A percentile compares a stretch with the other conserved stretches of the same genome.
Evolutionary conservation across 2,329 filamentous ascomycete genomes (phyloP).

Genomic region (Penicillium freii): DNA sequence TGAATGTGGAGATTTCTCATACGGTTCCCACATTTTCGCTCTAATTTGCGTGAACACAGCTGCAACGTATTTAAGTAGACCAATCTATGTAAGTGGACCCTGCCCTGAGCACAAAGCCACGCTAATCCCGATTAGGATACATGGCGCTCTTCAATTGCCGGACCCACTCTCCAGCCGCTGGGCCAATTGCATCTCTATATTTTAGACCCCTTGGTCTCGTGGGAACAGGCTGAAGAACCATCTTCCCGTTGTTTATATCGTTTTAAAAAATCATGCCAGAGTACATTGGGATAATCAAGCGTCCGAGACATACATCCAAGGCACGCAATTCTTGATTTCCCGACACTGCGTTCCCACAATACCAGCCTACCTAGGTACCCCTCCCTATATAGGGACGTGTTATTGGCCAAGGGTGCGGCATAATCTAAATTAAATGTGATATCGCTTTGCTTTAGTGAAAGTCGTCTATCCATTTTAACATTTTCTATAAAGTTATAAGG

Average conservation of each 20-base stretch:
- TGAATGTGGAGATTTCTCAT: background rate
- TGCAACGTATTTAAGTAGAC: background rate
- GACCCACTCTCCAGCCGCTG: background rate
- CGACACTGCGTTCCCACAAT: background rate
- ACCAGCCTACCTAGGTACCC: background rate
- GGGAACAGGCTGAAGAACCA: background rate
- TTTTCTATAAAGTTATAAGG: background rate
- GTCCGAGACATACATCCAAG: background rate
- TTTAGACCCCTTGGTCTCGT: background rate
- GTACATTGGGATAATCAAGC: background rate
- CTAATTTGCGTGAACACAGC: background rate
- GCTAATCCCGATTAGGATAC: background rate
- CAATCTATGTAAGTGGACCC: background rate
- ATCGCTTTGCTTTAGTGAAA: background rate
- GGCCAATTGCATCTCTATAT: background rate
- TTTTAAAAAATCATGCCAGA: background rate
- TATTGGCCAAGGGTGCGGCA: background rate
- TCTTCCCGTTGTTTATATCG: background rate
- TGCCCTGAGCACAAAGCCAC: background rate
- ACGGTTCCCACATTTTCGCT: background rate
- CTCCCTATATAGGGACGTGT: background rate
- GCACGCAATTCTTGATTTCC: background rate
- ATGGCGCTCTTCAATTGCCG: background rate
- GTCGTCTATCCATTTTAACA: background rate
- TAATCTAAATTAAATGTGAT: background rate